Conservation (phyloP, 1,284 basidiomycete species). For the Amylostereum areolatum region DNA sequence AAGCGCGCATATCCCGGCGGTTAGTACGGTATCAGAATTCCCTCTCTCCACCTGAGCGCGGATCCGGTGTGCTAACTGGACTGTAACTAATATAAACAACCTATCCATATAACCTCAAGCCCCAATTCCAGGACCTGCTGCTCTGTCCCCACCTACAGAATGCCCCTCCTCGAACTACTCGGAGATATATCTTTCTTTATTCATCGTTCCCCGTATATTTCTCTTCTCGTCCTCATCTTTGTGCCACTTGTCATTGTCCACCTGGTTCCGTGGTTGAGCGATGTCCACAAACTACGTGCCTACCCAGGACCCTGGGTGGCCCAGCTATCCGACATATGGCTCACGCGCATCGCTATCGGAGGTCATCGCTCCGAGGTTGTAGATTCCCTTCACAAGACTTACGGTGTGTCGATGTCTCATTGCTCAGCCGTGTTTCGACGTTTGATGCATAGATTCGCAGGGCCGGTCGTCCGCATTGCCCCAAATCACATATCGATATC, state of each 20-base stretch:
- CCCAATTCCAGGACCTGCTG: no score
- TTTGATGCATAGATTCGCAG: conserved; percentile 14
- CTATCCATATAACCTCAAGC: no score
- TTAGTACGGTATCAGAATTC: no score
- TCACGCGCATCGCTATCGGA: conserved; percentile 30
- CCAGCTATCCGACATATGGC: conserved; percentile 40
- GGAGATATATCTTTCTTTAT: no score
- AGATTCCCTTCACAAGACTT: conserved; percentile 32
- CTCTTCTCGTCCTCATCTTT: no score
- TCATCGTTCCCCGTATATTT: no score
- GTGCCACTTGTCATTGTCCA: not conserved
- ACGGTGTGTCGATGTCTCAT: not conserved
- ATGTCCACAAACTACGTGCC: conserved; percentile 23
- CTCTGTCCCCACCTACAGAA: no score
- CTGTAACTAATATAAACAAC: no score
- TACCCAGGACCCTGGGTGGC: conserved; percentile 40
- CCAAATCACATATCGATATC: conserved; percentile 46
- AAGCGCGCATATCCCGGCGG: no score
- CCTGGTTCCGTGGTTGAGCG: conserved; percentile 23
- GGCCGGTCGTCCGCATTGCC: conserved; percentile 39
- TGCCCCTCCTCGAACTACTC: no score
- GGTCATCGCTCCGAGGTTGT: conserved; percentile 36
- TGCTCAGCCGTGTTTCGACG: not conserved
- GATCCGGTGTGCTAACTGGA: no score
- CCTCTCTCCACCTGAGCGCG: no score